phyloP scores from a whole-genome alignment of 768 basidiomycete species.

The Asterophora parasitica region DNA sequence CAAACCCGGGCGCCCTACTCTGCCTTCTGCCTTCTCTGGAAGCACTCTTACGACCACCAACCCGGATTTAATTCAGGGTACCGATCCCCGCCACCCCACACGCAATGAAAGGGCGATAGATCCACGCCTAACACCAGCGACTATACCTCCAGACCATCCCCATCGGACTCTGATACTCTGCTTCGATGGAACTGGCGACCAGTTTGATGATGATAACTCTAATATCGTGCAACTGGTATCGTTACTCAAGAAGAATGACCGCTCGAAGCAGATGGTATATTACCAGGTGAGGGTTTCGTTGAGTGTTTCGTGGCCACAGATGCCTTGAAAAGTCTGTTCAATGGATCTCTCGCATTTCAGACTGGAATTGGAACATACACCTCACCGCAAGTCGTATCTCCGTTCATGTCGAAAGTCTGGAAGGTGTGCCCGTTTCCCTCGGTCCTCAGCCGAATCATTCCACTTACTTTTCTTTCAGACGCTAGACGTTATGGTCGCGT shows the following conservation, averaged over 20 bases:
- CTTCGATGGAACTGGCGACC: conserved; percentile 55
- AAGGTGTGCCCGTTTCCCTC: conserved; percentile 25
- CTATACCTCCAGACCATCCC: conserved; percentile 37
- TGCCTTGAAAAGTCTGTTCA: too few relatives aligned
- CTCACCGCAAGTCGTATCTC: conserved; percentile 31
- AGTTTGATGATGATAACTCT: conserved; percentile 50
- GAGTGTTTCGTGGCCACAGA: too few relatives aligned
- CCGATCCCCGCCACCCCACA: conserved; percentile 1
- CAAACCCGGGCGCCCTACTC: conserved; percentile 1
- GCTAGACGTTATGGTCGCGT: conserved; percentile 46
- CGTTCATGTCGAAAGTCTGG: conserved; percentile 30
- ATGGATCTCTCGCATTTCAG: conserved; percentile 18
- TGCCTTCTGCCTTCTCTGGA: conserved; percentile 5
- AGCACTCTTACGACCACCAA: background rate
- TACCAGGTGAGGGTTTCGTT: conserved; percentile 44
- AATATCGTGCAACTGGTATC: conserved; percentile 50
- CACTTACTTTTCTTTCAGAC: conserved; percentile 23
- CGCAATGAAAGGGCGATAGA: conserved; percentile 17
- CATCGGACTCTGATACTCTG: conserved; percentile 46
- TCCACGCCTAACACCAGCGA: conserved; percentile 17
- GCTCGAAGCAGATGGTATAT: conserved; percentile 50
- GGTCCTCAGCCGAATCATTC: background rate
- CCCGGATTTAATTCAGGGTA: background rate
- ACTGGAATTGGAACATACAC: conserved; percentile 51
- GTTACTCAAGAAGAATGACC: conserved; percentile 48